A percentile compares a stretch with the other conserved stretches of the same genome.
Conservation (phyloP, 352 stramenopile species). For the Thalassiosira hispida region DNA sequence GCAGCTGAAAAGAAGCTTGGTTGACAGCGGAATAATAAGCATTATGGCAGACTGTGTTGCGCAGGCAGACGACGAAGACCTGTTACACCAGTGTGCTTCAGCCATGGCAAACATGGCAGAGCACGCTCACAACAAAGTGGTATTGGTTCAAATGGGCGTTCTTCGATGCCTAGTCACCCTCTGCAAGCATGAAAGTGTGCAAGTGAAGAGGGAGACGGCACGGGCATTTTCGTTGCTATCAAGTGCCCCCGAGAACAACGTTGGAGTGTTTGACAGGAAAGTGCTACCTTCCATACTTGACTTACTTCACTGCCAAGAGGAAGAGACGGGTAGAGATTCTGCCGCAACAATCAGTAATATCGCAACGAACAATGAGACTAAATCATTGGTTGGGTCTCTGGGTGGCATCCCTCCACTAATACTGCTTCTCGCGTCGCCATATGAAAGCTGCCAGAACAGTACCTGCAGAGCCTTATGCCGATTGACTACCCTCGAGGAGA, state of each 20-base stretch:
- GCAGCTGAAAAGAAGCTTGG: constrained; percentile 75
- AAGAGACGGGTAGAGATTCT: constrained; percentile 86
- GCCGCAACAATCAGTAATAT: constrained; percentile 93
- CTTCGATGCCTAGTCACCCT: constrained; percentile 84
- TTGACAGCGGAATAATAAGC: constrained; percentile 74
- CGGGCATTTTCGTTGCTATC: constrained; percentile 91
- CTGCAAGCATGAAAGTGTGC: constrained; percentile 83
- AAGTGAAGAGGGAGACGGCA: constrained; percentile 84
- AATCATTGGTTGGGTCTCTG: constrained; percentile 89
- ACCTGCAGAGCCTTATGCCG: constrained; percentile 89
- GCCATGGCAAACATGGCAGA: constrained; percentile 91
- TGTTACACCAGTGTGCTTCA: constrained; percentile 90
- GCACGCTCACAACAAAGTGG: constrained; percentile 90
- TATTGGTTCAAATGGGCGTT: constrained; percentile 87
- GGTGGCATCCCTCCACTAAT: constrained; percentile 89
- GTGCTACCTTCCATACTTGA: constrained; percentile 42
- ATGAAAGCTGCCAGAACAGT: constrained; percentile 84
- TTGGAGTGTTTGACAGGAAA: constrained; percentile 88
- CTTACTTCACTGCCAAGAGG: constrained; percentile 86
- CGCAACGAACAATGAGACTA: constrained; percentile 90
- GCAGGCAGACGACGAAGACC: constrained; percentile 79
- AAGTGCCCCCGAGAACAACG: constrained; percentile 91
- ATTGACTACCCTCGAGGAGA: constrained; percentile 56
- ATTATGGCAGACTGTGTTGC: constrained; percentile 66
- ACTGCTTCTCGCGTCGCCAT: constrained; percentile 76